Percentiles rank a stretch among this genome's conserved stretches.
Conservation (phyloP, 768 basidiomycete species). For the Mycena albidolilacea region DNA sequence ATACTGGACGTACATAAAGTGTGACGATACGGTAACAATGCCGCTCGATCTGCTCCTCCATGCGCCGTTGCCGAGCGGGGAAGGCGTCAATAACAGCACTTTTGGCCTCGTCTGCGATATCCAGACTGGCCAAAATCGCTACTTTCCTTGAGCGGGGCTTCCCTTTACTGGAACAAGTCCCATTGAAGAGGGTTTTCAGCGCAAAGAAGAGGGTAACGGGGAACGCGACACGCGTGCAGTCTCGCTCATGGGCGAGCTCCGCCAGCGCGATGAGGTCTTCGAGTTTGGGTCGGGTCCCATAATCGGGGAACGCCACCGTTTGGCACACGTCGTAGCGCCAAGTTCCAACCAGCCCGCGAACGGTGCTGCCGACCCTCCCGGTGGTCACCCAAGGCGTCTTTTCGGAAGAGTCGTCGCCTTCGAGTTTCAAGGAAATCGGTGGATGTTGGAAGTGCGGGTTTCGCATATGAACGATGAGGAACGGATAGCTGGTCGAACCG, state of each 20-base stretch:
- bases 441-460: neutral
- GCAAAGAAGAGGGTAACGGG: conserved; percentile 16
- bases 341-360: conserved; percentile 8
- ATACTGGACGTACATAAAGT: too few species aligned
- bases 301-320: neutral
- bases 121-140: too few species aligned
- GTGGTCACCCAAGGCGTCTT: neutral
- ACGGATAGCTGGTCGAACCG: conserved; percentile 16
- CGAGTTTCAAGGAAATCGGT: conserved; percentile 6
- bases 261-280: conserved; percentile 14
- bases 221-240: neutral
- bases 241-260: conserved; percentile 10
- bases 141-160: neutral
- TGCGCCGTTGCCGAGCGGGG: neutral
- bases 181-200: neutral
- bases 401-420: conserved; percentile 10
- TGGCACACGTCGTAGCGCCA: conserved; percentile 23
- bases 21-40: too few species aligned
- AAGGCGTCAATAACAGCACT: conserved; percentile 7
- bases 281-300: neutral
- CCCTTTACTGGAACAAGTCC: neutral
- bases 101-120: neutral
- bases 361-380: neutral
- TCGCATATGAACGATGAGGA: conserved; percentile 8
- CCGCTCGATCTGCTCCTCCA: neutral